These are phyloP conservation scores for Sicyos edulis DNA, from an alignment of 306 rosid species.

Conservation along the genomic window DNA sequence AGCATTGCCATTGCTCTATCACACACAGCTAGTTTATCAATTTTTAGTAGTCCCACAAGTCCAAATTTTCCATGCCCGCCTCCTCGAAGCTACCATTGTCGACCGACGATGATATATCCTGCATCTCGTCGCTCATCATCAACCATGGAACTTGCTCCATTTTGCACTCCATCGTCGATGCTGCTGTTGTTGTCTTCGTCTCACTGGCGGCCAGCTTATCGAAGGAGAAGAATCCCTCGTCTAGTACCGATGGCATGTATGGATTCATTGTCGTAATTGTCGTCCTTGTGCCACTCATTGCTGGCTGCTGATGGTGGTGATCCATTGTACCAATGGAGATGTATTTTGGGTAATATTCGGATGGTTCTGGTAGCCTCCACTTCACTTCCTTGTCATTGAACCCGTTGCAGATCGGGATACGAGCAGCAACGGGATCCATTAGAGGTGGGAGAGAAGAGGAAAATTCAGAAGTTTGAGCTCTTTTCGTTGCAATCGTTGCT, in stretches of 20 bases:
- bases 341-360: background rate
- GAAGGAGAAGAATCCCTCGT: background rate
- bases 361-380: background rate
- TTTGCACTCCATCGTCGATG: background rate
- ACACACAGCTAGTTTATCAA: background rate
- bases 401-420: background rate
- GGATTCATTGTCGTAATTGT: background rate
- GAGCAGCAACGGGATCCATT: conserved; percentile 36
- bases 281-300: background rate
- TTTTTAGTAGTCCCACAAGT: conserved; percentile 3
- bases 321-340: background rate
- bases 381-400: background rate
- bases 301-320: background rate
- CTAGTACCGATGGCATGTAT: background rate
- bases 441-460: conserved; percentile 81
- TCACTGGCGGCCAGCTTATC: background rate
- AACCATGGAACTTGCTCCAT: background rate
- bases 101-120: background rate
- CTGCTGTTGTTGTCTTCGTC: background rate
- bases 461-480: conserved; percentile 46
- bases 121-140: background rate
- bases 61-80: background rate
- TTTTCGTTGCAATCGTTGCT: conserved; percentile 29
- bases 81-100: background rate
- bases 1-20: background rate